Evolutionary conservation across 129 eudicot species (phyloP).

Genomic region (Dittrichia graveolens): DNA sequence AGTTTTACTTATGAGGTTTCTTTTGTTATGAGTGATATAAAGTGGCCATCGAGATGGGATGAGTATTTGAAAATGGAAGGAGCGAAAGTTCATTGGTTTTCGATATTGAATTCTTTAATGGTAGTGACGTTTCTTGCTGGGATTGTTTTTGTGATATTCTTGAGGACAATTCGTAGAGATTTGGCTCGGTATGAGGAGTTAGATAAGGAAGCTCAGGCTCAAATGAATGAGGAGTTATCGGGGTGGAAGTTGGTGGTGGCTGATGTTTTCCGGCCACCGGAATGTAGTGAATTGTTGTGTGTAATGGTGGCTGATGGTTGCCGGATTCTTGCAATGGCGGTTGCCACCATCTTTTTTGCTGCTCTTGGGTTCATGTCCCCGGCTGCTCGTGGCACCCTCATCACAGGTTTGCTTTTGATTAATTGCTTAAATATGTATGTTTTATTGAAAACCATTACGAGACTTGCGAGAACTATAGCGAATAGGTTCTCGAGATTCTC

Average conservation of each 20-base stretch:
- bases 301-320: slow-evolving; percentile 43
- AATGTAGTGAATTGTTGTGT: slow-evolving; percentile 23
- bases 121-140: slow-evolving; percentile 41
- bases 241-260: slow-evolving; percentile 48
- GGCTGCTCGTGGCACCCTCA: slow-evolving; percentile 45
- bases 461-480: too few species aligned
- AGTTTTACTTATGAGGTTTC: slow-evolving; percentile 40
- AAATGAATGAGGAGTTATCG: slow-evolving; percentile 44
- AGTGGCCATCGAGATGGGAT: slow-evolving; percentile 50
- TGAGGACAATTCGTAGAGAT: slow-evolving; percentile 41
- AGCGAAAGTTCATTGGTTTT: slow-evolving; percentile 46
- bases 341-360: slow-evolving; percentile 40
- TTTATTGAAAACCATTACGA: too few species aligned
- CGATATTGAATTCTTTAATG: slow-evolving; percentile 46
- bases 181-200: slow-evolving; percentile 44
- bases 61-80: slow-evolving; percentile 51
- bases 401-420: slow-evolving; percentile 30
- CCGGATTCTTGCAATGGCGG: slow-evolving; percentile 35
- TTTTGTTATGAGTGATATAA: slow-evolving; percentile 41
- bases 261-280: slow-evolving; percentile 37
- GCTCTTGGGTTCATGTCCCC: slow-evolving; percentile 50
- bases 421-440: background rate
- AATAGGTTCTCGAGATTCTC: too few species aligned
- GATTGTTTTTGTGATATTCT: slow-evolving; percentile 39
- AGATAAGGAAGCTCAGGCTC: slow-evolving; percentile 40